Evolutionary conservation across 164 flowering plant species (phyloP), one percentile per base, ranked within the genome.

Genomic region (Stephania yunnanensis): DNA sequence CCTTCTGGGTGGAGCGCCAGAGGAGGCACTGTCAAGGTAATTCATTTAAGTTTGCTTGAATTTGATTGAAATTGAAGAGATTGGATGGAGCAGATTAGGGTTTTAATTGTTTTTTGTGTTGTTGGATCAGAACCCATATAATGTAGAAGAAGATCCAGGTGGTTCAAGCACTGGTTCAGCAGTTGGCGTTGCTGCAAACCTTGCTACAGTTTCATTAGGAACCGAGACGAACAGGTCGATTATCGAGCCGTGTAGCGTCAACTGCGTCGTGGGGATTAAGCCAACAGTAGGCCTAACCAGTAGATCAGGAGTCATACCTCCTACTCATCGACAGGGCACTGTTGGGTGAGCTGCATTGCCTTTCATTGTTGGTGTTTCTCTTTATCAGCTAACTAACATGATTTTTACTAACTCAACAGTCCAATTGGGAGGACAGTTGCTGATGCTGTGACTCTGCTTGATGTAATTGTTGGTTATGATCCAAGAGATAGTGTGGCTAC

Each of bases 361-460:
- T 50, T 12, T 48, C 11, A 48, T 48, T 48, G 1, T 48, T 36
- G 4, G 42, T 48, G 13, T 48, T 36, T 36, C 42, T 36, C 42
- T 36, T 36, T 36, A 36, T 36, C 25, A 25, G 25, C 25, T 36
- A 36, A 36, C 42, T 36, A 36, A 36, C 42, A 36, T 36, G 42
- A 50, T 50, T 50, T 50, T 50, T 36, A 11, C 55, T 50, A 0
- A 11, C 55, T 50, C 55, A 50, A 50, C 84, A 89, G 91, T 74
- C 91, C 94, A 2, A 87, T 90, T 2, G 82, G 91, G 74, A 83
- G 95, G 84, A 89, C 92, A 12, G 97, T 93, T 2, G 71, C 89
- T 6, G 96, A 93, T 82, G 94, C 93, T 1, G 93, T 86, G 46
- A 75, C 81, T 79, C 87, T 88, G 13, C 87, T 93, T 1, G 92